Percentiles rank a stretch among this genome's conserved stretches.
Conservation (phyloP, 768 basidiomycete genomes). For the Fistulinella prunicolor region DNA sequence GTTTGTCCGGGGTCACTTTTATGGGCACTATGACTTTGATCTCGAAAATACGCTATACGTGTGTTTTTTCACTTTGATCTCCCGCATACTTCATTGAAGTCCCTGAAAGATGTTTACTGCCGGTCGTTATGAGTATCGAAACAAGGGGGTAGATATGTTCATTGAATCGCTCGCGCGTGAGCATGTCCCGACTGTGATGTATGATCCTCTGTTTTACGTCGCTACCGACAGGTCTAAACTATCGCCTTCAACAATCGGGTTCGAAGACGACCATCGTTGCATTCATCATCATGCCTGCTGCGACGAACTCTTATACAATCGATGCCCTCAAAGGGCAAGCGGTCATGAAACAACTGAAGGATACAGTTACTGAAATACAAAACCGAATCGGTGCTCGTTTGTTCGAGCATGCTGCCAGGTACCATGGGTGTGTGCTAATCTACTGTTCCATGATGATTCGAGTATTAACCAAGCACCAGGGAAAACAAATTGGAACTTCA, state of each 20-base stretch:
- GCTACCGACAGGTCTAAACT: constrained; percentile 46
- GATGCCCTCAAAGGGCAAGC: constrained; percentile 98
- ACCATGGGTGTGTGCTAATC: constrained; percentile 67
- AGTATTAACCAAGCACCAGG: too few species aligned
- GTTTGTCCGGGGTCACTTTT: constrained; percentile 96
- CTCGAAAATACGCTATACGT: constrained; percentile 89
- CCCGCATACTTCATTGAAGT: constrained; percentile 4
- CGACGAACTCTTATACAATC: constrained; percentile 94
- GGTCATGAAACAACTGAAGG: constrained; percentile 93
- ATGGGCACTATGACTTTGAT: constrained; percentile 96
- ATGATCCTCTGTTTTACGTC: background rate
- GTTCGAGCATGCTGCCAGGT: constrained; percentile 92
- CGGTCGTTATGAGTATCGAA: constrained; percentile 98
- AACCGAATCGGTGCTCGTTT: constrained; percentile 87
- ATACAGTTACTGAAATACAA: constrained; percentile 95
- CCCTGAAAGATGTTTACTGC: constrained; percentile 87
- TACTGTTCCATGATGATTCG: too few species aligned
- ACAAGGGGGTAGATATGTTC: constrained; percentile 99
- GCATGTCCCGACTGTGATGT: constrained; percentile 21
- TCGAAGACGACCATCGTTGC: constrained; percentile 88
- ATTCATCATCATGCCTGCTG: constrained; percentile 98
- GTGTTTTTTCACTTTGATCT: constrained; percentile 23
- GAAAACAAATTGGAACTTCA: constrained; percentile 75
- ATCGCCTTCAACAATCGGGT: constrained; percentile 55
- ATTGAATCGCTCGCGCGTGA: constrained; percentile 91